Base-by-base conservation (phyloP, 768 basidiomycete species). In the Panaeolus cyanescens region DNA sequence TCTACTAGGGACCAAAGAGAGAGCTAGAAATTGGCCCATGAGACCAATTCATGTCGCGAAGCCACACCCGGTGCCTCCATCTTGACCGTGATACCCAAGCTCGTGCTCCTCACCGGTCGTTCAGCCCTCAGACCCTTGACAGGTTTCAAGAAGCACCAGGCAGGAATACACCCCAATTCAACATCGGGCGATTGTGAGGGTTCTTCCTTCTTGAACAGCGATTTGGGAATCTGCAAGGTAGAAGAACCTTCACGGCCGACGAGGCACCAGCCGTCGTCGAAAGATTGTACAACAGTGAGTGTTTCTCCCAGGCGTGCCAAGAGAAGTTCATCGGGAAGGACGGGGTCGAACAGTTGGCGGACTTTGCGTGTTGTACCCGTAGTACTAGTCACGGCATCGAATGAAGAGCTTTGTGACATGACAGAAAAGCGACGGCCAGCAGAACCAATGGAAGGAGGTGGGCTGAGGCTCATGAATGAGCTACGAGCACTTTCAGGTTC, bases 231-330 rank as follows among this genome's bases (percentile, higher is more conserved):
- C 5, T 72, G 59, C 17, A 72, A 67, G 25, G 75, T 67, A 25
- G 72, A 68, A 28, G 45, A 50, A 61, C 68, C 70, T 62, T 88
- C 83, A 30, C 88, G 78, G 19, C 84, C 86, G 56, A 90, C 88
- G 56, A 90, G 79, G 65, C 88, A 91, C 91, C 91, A 93, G 1
- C 90, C 91, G 60, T 93, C 91, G 61, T 92, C 88, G 66, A 87
- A 90, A 4, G 85, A 84, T 62, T 85, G 83, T 3, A 91, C 78
- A 30, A 92, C 74, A 1, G 81, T 83, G 39, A 93, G 73, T 33
- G 76, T 76, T 70, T 93, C 90, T 36, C 88, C 87, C 12, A 80
- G 67, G 32, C 67, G 70, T 19, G 77, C 69, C 61, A 90, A 61
- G 32, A 86, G 74, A 28, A 93, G 77, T 70, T 93, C 91, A 72